Evolutionary conservation across 176 grass and related monocot species (phyloP).

Genomic region (Oryza coarctata): DNA sequence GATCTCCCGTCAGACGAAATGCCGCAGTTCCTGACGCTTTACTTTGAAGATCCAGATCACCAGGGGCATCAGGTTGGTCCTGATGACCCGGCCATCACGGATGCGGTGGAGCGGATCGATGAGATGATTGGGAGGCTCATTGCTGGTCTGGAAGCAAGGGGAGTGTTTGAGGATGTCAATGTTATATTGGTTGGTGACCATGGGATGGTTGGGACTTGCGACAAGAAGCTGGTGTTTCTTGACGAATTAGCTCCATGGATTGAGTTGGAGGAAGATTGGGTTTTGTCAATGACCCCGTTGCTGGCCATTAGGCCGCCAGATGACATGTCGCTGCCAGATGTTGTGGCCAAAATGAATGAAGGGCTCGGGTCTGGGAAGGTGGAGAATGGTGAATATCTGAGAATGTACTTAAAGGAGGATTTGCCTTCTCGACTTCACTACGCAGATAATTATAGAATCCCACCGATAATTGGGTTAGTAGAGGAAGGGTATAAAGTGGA

Average conservation of each 20-base stretch:
- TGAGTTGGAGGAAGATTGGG: slow-evolving; percentile 53
- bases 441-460: slow-evolving; percentile 71
- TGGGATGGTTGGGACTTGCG: slow-evolving; percentile 93
- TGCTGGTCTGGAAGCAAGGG: slow-evolving; percentile 67
- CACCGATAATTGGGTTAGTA: slow-evolving; percentile 68
- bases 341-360: slow-evolving; percentile 93
- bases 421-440: slow-evolving; percentile 77
- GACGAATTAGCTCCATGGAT: slow-evolving; percentile 78
- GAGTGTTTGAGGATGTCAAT: slow-evolving; percentile 84
- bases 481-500: slow-evolving; percentile 88
- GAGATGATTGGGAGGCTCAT: slow-evolving; percentile 75
- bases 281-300: slow-evolving; percentile 66
- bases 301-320: slow-evolving; percentile 67
- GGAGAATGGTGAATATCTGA: slow-evolving; percentile 61
- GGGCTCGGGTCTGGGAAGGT: slow-evolving; percentile 81
- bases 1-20: slow-evolving; percentile 66
- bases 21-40: slow-evolving; percentile 75
- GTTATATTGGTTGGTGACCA: slow-evolving; percentile 81
- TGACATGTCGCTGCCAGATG: slow-evolving; percentile 39
- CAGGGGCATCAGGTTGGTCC: slow-evolving; percentile 89
- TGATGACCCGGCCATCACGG: slow-evolving; percentile 69
- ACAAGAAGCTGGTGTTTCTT: slow-evolving; percentile 68
- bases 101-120: slow-evolving; percentile 62
- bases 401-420: slow-evolving; percentile 82
- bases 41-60: slow-evolving; percentile 94